phyloP scores from a whole-genome alignment of 2,329 filamentous ascomycete genomes.

The Arthrinium phaeospermum region DNA sequence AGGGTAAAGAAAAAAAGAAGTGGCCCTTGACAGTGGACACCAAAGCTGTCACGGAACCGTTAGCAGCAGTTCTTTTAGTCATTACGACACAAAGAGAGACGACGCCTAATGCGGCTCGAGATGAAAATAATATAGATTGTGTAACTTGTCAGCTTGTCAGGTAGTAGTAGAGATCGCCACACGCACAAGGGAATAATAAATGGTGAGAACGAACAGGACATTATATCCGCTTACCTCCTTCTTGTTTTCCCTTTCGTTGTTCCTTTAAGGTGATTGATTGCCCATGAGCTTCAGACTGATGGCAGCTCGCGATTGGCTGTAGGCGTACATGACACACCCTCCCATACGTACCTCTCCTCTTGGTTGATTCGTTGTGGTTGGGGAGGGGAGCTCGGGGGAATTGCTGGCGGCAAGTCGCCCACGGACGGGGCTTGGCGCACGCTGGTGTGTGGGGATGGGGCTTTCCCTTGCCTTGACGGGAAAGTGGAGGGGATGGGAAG shows the following conservation, averaged over 20 bases:
- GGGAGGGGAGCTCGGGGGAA: conserved; percentile 3
- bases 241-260: neutral
- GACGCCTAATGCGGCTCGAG: conserved; percentile 3
- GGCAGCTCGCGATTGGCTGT: conserved; percentile 1
- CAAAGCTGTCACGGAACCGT: neutral
- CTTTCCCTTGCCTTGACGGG: neutral
- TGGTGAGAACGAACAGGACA: neutral
- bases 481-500: conserved; percentile 3
- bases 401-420: conserved; percentile 6
- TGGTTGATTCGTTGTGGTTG: neutral
- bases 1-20: neutral
- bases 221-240: conserved; percentile 4
- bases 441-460: conserved; percentile 12
- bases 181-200: neutral
- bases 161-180: neutral
- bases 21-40: neutral
- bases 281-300: neutral
- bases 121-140: neutral
- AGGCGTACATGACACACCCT: neutral
- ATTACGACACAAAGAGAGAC: neutral
- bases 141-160: neutral
- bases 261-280: neutral
- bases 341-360: neutral
- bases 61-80: neutral
- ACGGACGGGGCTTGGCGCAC: conserved; percentile 5